phyloP scores from a whole-genome alignment of 2,329 filamentous ascomycete genomes.

The Nemania serpens region DNA sequence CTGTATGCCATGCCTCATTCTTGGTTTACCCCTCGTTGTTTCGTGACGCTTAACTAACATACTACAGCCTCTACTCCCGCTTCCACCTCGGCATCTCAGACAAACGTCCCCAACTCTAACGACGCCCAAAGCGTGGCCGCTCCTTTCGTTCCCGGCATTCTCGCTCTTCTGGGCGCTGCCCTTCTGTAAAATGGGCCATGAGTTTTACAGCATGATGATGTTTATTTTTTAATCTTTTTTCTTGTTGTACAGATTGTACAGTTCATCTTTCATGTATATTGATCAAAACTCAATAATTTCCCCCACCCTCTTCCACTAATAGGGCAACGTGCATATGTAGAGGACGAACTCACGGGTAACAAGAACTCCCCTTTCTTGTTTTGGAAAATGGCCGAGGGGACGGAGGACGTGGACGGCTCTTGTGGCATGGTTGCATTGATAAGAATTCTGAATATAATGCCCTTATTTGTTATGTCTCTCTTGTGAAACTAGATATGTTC shows the following conservation, averaged over 20 bases:
- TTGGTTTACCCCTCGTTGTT: background rate
- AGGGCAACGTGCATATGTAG: constrained; percentile 15
- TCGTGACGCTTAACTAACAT: constrained; percentile 12
- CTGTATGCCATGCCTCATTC: constrained; percentile 13
- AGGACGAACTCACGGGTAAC: constrained; percentile 6
- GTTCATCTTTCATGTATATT: background rate
- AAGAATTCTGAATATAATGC: constrained; percentile 12
- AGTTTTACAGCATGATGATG: background rate
- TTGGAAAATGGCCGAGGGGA: background rate
- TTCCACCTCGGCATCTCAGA: constrained; percentile 25
- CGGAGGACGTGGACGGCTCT: background rate
- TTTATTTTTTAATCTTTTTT: too few species aligned
- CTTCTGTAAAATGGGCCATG: constrained; percentile 31
- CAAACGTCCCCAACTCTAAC: constrained; percentile 37
- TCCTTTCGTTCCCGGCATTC: constrained; percentile 37
- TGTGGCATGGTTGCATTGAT: background rate
- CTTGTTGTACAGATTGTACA: background rate
- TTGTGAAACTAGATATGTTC: background rate
- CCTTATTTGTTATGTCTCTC: background rate
- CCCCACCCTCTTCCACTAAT: constrained; percentile 17
- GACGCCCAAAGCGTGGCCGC: constrained; percentile 34
- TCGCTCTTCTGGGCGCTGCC: constrained; percentile 34
- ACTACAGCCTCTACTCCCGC: constrained; percentile 24
- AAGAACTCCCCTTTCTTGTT: background rate
- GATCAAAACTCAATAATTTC: constrained; percentile 15